Conservation (phyloP, 2,329 filamentous ascomycete species). For the Calonectria pauciramosa region DNA sequence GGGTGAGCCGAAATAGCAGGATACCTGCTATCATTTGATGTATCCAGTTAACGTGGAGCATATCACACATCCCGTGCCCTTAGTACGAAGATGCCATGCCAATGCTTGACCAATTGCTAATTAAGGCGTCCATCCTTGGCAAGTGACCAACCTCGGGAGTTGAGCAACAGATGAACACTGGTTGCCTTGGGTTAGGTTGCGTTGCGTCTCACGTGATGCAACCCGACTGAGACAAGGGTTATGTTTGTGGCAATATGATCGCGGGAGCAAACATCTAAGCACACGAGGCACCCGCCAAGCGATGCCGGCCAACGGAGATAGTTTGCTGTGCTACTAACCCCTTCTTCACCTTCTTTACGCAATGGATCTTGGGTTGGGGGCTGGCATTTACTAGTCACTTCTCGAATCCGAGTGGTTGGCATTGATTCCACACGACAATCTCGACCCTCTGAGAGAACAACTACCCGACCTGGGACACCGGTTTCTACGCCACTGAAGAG, state of each 20-base stretch:
- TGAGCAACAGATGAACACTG: not conserved
- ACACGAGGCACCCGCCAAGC: not conserved
- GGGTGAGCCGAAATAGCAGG: slow-evolving; percentile 23
- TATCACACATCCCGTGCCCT: not conserved
- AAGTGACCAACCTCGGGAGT: not conserved
- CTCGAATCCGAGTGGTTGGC: not conserved
- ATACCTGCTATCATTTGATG: slow-evolving; percentile 3
- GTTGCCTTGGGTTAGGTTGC: not conserved
- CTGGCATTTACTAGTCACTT: not conserved
- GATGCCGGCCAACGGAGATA: not conserved
- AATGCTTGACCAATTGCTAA: slow-evolving; percentile 16
- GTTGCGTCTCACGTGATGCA: slow-evolving; percentile 10
- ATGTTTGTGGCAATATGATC: not conserved
- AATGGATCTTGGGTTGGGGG: not conserved
- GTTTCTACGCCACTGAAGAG: slow-evolving; percentile 26
- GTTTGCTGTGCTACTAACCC: not conserved
- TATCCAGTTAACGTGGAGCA: slow-evolving; percentile 14
- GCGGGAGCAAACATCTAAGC: not conserved
- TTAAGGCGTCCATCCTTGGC: not conserved
- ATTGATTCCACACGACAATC: slow-evolving; percentile 1
- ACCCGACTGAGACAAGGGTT: not conserved
- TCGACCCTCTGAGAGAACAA: slow-evolving; percentile 20
- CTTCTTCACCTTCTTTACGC: slow-evolving; percentile 1
- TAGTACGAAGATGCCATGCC: not conserved
- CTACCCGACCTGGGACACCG: slow-evolving; percentile 15